Base-by-base conservation (phyloP, 768 basidiomycete species). In the Phlebiopsis flavidoalba region DNA sequence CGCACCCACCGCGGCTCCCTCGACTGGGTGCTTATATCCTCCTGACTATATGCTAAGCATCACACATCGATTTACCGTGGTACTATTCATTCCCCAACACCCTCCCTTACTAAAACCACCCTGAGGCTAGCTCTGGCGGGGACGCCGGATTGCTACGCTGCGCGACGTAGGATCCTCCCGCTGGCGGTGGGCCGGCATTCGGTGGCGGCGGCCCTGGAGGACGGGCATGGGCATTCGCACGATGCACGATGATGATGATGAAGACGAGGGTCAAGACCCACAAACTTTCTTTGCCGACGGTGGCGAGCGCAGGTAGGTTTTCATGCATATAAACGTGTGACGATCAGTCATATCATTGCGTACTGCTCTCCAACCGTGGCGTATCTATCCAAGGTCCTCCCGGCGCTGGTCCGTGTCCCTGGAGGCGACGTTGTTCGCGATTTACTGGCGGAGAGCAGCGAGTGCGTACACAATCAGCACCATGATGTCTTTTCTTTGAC, bases 301-400 rank as follows among this genome's bases (percentile, higher is more conserved):
- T n/a, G 96, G 96, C 0, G 96, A 96, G 71, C 79, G 92, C 69
- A 95, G 93, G 95, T 91, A 26, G 51, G 66, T 24, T 11, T n/a
- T 55, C 17, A 14, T 19, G 19, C 5, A 49, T 49, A 3, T 26
- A n/a, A 48, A 48, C 7, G 40, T 17, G 31, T 35, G 21, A 12
- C 14, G 37, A 5, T 12, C 54, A 5, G n/a, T 55, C 14, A 31
- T 37, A n/a, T 55, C 40, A 55, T 37, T 43, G 33, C 33, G 14
- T n/a, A 7, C 22, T 11, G 19, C 47, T 4, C 55, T n/a, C n/a
- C 8, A 69, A 98, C n/a, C n/a, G 95, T 72, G 96, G 95, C 1
- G 80, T 99, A 50, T 89, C 88, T 1, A 81, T 98, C 1, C 83
- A 96, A 74, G 94, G 93, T 69, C 96, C 96, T 1, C 51, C 76